Evolutionary conservation across 805 yeast species (phyloP), one percentile per base, ranked within the genome.

Genomic region (Saturnispora quitensis): DNA sequence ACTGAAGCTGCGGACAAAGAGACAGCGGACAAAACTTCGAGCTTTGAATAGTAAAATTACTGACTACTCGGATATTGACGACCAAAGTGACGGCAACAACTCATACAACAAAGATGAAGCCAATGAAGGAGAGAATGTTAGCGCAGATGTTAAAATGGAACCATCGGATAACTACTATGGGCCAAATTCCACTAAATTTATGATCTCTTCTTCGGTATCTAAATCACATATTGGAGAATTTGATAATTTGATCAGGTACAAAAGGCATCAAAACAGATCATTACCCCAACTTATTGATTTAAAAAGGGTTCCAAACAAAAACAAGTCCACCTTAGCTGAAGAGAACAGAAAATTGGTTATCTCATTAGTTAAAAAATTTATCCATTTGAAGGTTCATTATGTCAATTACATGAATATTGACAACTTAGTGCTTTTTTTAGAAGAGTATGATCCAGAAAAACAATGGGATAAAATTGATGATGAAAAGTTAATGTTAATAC

Each of bases 391-490:
- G 54, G 58, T 58, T 22, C 69, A 71, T 51, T 75, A 73, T 53
- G 62, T 65, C 48, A 69, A 73, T 38, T 75, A 73, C 53, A 63
- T 77, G 44, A 63, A 68, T 12, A 65, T 64, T 50, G 48, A 58
- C 3, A 62, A 64, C 8, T 59, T 74, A 1, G 49, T 72, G 5
- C 62, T 63, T 2, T 75, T 75, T 48, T 58, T 77, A 24, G 62
- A 67, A 17, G 63, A 66, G 20, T 71, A 73, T 58, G 65, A 55
- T 20, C 56, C 54, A 5, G 58, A 64, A 43, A 62, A 63, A 36
- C 68, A 65, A 18, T 75, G 80, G 80, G 75, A 71, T 53, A 77
- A 74, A 52, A 79, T 76, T 57, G 80, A 76, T 54, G 56, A 55
- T 33, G 55, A 48, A 5, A 58, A 51, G 9, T 59, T 76, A 56